These are phyloP conservation scores for Telopea speciosissima DNA, from an alignment of 177 flowering plant genomes.

Conservation along the genomic window DNA sequence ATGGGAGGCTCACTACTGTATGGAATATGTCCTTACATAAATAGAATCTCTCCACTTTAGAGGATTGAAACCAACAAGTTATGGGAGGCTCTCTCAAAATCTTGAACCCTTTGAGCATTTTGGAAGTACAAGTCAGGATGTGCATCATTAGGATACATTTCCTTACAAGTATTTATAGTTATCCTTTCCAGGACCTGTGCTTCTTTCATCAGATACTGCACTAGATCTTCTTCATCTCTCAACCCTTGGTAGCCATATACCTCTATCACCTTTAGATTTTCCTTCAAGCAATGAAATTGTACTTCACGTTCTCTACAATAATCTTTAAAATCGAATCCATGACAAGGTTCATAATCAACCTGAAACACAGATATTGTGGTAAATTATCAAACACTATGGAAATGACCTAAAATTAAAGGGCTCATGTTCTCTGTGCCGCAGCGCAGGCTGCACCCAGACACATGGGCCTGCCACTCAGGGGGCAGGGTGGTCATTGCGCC, in stretches of 20 bases:
- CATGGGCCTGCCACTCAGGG: no score
- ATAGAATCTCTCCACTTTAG: not conserved
- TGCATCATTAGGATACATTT: not conserved
- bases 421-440: no score
- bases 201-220: not conserved
- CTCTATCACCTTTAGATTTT: constrained; percentile 1
- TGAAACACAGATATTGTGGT: not conserved
- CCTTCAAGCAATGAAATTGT: not conserved
- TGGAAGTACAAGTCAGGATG: not conserved
- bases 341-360: constrained; percentile 11
- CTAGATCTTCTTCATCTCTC: not conserved
- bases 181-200: not conserved
- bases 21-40: no score
- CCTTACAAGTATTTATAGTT: not conserved
- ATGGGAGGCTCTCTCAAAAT: not conserved
- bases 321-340: not conserved
- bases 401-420: no score
- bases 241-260: not conserved
- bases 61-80: not conserved
- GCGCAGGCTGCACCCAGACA: no score
- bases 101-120: not conserved
- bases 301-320: constrained; percentile 11
- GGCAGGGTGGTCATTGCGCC: no score
- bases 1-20: no score
- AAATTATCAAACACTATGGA: not conserved